Evolutionary conservation across 257 asterid species (phyloP).

Genomic region (Ilex aquifolium): DNA sequence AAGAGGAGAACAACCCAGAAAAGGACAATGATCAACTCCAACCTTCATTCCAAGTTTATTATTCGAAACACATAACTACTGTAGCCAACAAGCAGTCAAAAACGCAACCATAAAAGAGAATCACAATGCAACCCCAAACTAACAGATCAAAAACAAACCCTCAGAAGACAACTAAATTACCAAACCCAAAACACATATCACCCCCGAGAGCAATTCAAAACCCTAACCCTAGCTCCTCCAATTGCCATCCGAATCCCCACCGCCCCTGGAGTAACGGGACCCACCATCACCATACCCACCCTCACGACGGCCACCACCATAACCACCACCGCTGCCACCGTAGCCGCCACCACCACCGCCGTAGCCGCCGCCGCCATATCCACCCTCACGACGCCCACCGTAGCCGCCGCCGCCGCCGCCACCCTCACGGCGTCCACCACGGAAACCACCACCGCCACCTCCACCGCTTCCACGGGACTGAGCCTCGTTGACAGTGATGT

Average conservation of each 20-base stretch:
- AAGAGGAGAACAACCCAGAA: too few relatives aligned
- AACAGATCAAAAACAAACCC: too few relatives aligned
- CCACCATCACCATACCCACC: conserved; percentile 29
- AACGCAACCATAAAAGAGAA: too few relatives aligned
- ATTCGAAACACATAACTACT: too few relatives aligned
- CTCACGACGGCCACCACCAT: conserved; percentile 24
- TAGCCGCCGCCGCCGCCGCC: conserved; percentile 2
- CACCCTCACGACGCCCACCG: conserved; percentile 25
- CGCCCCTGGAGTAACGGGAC: conserved; percentile 27
- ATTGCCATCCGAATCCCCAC: conserved; percentile 8
- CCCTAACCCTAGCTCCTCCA: background rate
- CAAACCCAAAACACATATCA: too few relatives aligned
- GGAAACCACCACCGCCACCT: background rate
- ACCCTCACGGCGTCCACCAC: conserved; percentile 2
- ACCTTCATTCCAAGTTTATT: too few relatives aligned
- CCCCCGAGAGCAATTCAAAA: background rate
- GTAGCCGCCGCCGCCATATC: conserved; percentile 24
- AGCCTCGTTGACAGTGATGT: conserved; percentile 2
- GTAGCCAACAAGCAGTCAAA: too few relatives aligned
- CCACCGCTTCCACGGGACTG: conserved; percentile 2
- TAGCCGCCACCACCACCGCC: conserved; percentile 32
- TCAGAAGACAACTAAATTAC: too few relatives aligned
- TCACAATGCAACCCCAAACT: too few relatives aligned
- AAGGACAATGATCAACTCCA: too few relatives aligned
- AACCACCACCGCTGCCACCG: conserved; percentile 18